These are phyloP conservation scores for Aspergillus steynii DNA, from an alignment of 495 filamentous ascomycete species.

Conservation along the genomic window DNA sequence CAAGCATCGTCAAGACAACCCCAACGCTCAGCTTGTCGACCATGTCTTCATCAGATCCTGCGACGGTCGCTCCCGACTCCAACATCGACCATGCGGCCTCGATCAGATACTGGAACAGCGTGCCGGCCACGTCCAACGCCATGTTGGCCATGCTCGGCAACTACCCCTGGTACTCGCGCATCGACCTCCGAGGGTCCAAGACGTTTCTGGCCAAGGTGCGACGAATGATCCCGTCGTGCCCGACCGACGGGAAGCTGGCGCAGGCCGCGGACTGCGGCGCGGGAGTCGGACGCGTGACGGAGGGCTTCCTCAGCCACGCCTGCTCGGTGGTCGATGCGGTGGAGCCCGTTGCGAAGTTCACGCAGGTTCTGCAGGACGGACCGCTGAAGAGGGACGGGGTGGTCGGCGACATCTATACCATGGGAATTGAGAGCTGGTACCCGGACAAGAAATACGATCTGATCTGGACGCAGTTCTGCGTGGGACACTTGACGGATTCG, in stretches of 20 bases:
- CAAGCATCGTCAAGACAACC: neutral
- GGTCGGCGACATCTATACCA: slow-evolving; percentile 66
- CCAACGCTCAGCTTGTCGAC: neutral
- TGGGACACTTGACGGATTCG: slow-evolving; percentile 83
- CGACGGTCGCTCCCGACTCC: slow-evolving; percentile 17
- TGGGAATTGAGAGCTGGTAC: slow-evolving; percentile 74
- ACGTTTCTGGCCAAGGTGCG: slow-evolving; percentile 78
- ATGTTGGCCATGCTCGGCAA: slow-evolving; percentile 91
- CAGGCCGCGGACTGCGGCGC: slow-evolving; percentile 61
- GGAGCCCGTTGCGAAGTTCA: slow-evolving; percentile 58
- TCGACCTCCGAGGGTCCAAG: slow-evolving; percentile 75
- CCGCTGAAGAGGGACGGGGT: slow-evolving; percentile 30
- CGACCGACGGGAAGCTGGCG: slow-evolving; percentile 28
- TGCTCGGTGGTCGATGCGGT: slow-evolving; percentile 58
- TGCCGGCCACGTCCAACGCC: slow-evolving; percentile 68
- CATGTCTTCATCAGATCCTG: slow-evolving; percentile 2
- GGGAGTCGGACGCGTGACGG: slow-evolving; percentile 63
- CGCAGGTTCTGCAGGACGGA: slow-evolving; percentile 32
- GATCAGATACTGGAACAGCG: slow-evolving; percentile 70
- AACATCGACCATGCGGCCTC: slow-evolving; percentile 40
- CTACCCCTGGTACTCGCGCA: slow-evolving; percentile 68
- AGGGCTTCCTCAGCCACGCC: slow-evolving; percentile 54
- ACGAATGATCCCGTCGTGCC: slow-evolving; percentile 30
- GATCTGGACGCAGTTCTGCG: slow-evolving; percentile 85
- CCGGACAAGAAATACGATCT: slow-evolving; percentile 57